Base-by-base conservation (phyloP, 2,329 filamentous ascomycete genomes). In the Metarhizium album region DNA sequence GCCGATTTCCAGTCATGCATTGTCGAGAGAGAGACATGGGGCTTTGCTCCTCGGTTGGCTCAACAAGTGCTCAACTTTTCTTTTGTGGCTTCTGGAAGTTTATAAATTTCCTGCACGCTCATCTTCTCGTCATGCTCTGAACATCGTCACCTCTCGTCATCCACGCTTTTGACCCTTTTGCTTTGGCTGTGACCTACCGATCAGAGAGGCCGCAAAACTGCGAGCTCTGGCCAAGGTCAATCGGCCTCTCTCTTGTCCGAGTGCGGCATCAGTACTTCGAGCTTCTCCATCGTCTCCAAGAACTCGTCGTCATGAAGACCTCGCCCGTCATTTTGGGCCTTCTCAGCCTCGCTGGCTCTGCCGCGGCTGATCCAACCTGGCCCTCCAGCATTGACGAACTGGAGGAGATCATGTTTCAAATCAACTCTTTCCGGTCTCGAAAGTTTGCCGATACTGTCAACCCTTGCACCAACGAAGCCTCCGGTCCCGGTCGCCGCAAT, bases 331-430 rank as follows among this genome's bases (percentile, higher is more conserved):
- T 70, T 45, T 54, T 70, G 48, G 63, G 60, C 54, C 56, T 72
- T 51, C 57, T 71, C 45, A 67, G 64, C 53, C 61, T 74, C 50
- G 64, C 63, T 46, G 55, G 63, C 52, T 48, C 46, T 18, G 60
- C 60, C 46, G 54, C 56, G 45, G 73, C 77, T 23, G 73, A 76
- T 55, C 76, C 75, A 31, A 83, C 79, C 58, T 84, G 80, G 80
- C 80, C 80, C 2, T 74, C 77, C 2, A 59, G 70, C 13, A 72
- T 72, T 18, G 80, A 84, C 58, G 79, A 83, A 60, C 66, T 84
- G 52, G 80, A 84, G 63, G 80, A 82, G 62, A 75, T 83, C 55
- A 78, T 83, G 70, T 80, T 74, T 59, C 75, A 83, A 57, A 74
- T 76, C 48, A 67, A 70, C 33, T 78, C 77, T 3, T 77, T 79